phyloP scores from a whole-genome alignment of 768 basidiomycete species.

The Collybia sp. region DNA sequence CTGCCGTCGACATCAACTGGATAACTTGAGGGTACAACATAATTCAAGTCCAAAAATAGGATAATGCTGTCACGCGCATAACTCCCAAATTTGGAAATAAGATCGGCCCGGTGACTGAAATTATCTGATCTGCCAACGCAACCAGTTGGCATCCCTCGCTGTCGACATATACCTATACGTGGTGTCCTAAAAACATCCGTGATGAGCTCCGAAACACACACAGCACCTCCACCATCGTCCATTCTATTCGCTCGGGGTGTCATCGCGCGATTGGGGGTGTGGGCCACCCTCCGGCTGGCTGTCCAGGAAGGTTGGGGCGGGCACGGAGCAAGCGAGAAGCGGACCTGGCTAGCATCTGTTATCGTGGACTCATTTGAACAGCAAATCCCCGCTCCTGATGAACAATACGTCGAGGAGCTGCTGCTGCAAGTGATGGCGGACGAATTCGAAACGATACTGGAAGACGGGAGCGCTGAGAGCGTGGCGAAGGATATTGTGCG shows the following conservation, averaged over 20 bases:
- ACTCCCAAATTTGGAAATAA: no score
- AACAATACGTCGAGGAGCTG: conserved; percentile 74
- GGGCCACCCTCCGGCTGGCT: conserved; percentile 85
- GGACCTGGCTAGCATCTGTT: conserved; percentile 78
- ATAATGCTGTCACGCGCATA: no score
- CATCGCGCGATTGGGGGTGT: conserved; percentile 74
- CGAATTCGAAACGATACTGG: conserved; percentile 80
- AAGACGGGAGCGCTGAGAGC: conserved; percentile 76
- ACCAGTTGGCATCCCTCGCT: no score
- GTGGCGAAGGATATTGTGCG: conserved; percentile 71
- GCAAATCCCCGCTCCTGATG: conserved; percentile 46
- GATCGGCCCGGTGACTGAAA: no score
- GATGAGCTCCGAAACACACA: background rate
- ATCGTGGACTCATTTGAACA: conserved; percentile 78
- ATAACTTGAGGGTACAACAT: no score
- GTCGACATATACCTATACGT: no score
- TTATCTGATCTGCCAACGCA: no score
- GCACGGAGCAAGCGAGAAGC: conserved; percentile 60
- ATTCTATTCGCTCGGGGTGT: conserved; percentile 85
- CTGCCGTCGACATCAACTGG: no score
- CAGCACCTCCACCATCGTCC: conserved; percentile 36
- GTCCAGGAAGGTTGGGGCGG: conserved; percentile 88
- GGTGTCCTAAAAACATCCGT: background rate
- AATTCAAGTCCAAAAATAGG: no score
- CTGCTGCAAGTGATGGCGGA: conserved; percentile 82